Conservation (phyloP, 257 asterid genomes). For the Scutellaria barbata region DNA sequence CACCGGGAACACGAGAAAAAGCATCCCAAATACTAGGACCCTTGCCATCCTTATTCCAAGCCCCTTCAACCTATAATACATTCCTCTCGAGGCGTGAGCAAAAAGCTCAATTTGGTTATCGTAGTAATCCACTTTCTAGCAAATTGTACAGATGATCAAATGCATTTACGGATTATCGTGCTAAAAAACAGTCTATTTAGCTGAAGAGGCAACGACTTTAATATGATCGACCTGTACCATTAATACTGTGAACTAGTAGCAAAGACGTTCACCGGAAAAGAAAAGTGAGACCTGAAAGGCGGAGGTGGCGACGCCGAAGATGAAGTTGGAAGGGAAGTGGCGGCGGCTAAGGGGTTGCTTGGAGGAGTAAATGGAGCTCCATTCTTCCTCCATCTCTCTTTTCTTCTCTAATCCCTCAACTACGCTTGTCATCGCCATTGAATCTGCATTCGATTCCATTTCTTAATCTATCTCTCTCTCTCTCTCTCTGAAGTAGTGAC, state of each 20-base stretch:
- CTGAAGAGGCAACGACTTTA: neutral
- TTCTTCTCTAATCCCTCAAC: conserved; percentile 51
- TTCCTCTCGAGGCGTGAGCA: conserved; percentile 13
- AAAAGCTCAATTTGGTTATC: neutral
- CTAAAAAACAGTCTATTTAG: neutral
- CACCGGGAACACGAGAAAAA: conserved; percentile 54
- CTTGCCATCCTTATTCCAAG: conserved; percentile 51
- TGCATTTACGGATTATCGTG: neutral
- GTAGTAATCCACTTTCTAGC: neutral
- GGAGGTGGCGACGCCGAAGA: conserved; percentile 63
- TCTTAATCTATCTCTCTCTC: neutral
- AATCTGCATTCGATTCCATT: conserved; percentile 26
- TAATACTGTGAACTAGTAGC: neutral
- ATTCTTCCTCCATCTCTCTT: conserved; percentile 47
- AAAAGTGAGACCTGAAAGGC: conserved; percentile 52
- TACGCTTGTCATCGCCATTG: conserved; percentile 28
- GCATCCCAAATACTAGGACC: conserved; percentile 67
- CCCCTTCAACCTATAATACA: conserved; percentile 55
- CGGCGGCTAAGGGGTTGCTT: conserved; percentile 43
- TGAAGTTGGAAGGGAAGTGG: conserved; percentile 48
- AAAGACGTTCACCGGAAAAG: neutral
- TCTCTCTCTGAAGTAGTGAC: too few species aligned
- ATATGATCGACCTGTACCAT: neutral
- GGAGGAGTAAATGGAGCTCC: conserved; percentile 48
- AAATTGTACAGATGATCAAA: neutral